Evolutionary conservation across 108 stramenopile genomes (phyloP).

Genomic region (Cyclotella kingstonii): DNA sequence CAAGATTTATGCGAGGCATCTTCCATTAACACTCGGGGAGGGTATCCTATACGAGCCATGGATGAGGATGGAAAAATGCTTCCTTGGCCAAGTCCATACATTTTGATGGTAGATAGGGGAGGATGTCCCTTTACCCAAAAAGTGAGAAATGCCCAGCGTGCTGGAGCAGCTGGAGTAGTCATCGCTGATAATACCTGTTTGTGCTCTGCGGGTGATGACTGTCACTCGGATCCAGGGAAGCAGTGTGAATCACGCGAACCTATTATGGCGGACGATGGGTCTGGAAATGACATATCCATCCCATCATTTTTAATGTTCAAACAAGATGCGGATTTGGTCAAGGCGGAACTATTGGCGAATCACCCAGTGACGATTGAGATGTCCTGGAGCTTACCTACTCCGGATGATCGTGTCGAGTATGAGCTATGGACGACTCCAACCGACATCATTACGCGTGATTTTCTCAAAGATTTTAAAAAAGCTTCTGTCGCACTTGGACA

Average conservation of each 20-base stretch:
- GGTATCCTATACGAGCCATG: constrained; percentile 41
- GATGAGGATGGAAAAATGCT: constrained; percentile 41
- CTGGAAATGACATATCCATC: constrained; percentile 89
- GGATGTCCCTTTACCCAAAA: constrained; percentile 83
- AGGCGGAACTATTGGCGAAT: constrained; percentile 52
- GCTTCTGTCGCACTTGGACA: constrained; percentile 65
- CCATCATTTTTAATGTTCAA: constrained; percentile 87
- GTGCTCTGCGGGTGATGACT: constrained; percentile 48
- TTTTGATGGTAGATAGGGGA: constrained; percentile 86
- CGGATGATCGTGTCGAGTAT: constrained; percentile 87
- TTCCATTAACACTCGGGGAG: constrained; percentile 48
- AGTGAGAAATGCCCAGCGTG: constrained; percentile 86
- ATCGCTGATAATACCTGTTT: constrained; percentile 92
- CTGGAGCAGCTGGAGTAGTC: constrained; percentile 88
- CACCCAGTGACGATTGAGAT: constrained; percentile 74
- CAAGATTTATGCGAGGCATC: constrained; percentile 67
- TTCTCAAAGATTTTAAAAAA: constrained; percentile 76
- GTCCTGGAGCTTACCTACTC: constrained; percentile 81
- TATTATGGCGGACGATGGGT: constrained; percentile 98
- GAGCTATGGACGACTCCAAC: constrained; percentile 86
- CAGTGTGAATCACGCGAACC: constrained; percentile 79
- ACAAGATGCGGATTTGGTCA: constrained; percentile 67
- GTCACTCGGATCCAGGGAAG: constrained; percentile 36
- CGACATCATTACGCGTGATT: constrained; percentile 54
- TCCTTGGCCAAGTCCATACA: constrained; percentile 64